Evolutionary conservation across 805 yeast species (phyloP).

Genomic region (Hanseniaspora lachancei): DNA sequence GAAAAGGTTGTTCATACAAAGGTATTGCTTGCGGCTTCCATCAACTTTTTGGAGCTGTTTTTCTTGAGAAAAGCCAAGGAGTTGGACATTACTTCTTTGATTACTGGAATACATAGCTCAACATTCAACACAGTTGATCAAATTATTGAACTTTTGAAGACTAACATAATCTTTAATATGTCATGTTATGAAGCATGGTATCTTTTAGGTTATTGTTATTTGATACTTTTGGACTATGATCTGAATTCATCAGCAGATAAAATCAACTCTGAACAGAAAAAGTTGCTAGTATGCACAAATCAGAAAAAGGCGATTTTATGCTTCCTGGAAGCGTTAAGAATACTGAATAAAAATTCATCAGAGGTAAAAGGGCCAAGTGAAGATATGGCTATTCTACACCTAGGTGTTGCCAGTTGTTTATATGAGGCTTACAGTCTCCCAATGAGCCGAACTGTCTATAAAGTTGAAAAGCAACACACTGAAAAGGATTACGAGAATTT

Average conservation of each 20-base stretch:
- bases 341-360: conserved; percentile 18
- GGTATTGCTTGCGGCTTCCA: conserved; percentile 34
- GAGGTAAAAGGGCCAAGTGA: conserved; percentile 22
- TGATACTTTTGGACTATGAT: conserved; percentile 74
- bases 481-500: no score
- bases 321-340: conserved; percentile 56
- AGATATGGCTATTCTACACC: conserved; percentile 36
- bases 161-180: conserved; percentile 56
- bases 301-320: conserved; percentile 64
- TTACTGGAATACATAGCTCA: conserved; percentile 2
- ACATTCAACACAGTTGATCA: conserved; percentile 8
- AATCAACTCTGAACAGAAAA: conserved; percentile 48
- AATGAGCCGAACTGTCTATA: not conserved
- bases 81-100: not conserved
- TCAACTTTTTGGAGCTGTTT: conserved; percentile 23
- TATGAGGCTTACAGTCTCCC: conserved; percentile 24
- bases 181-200: conserved; percentile 76
- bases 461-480: not conserved
- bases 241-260: conserved; percentile 86
- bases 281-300: conserved; percentile 42
- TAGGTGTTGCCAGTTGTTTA: conserved; percentile 43
- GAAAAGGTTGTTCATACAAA: conserved; percentile 52
- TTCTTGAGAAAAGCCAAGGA: conserved; percentile 4
- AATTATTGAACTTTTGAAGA: conserved; percentile 50
- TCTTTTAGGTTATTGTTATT: conserved; percentile 64